Percentiles rank a stretch among this genome's conserved stretches.
These are phyloP conservation scores for Podospora comata DNA, from an alignment of 495 filamentous ascomycete species.

Conservation along the genomic window DNA sequence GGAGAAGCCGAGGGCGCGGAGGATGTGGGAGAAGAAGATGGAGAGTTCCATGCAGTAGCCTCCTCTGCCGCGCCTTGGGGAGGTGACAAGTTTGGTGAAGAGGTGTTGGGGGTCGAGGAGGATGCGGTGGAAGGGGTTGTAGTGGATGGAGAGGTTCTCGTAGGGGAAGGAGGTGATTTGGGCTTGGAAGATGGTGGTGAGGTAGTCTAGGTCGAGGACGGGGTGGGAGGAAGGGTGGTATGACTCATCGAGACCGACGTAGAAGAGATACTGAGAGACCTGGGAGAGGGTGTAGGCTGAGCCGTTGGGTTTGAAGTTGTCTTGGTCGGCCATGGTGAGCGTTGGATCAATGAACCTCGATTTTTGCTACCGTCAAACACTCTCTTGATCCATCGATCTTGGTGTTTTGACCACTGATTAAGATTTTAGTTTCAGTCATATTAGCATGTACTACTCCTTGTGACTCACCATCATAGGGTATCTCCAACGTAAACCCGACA, in stretches of 20 bases:
- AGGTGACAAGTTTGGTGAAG: slow-evolving; percentile 58
- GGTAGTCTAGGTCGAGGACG: slow-evolving; percentile 31
- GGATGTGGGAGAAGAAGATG: slow-evolving; percentile 58
- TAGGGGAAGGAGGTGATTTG: slow-evolving; percentile 62
- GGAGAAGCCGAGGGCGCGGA: slow-evolving; percentile 57
- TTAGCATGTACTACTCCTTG: background rate
- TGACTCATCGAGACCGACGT: slow-evolving; percentile 30
- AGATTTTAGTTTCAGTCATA: too few species aligned
- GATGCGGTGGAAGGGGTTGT: slow-evolving; percentile 45
- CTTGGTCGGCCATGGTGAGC: background rate
- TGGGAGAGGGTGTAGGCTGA: slow-evolving; percentile 25
- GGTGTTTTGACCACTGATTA: background rate
- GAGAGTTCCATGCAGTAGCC: slow-evolving; percentile 71
- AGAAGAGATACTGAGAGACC: slow-evolving; percentile 26
- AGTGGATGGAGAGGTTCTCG: slow-evolving; percentile 59
- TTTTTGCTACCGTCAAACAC: background rate
- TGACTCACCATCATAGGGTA: slow-evolving; percentile 1
- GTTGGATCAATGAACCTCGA: background rate
- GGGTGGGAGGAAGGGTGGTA: slow-evolving; percentile 31
- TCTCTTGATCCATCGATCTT: background rate
- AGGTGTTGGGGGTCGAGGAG: slow-evolving; percentile 53
- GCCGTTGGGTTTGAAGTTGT: slow-evolving; percentile 3
- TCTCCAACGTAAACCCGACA: background rate
- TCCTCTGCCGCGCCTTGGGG: slow-evolving; percentile 50
- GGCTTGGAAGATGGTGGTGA: slow-evolving; percentile 46